Percentiles rank a stretch among this genome's conserved stretches.
phyloP scores from a whole-genome alignment of 2,329 filamentous ascomycete species.

The Cladosporium velox region DNA sequence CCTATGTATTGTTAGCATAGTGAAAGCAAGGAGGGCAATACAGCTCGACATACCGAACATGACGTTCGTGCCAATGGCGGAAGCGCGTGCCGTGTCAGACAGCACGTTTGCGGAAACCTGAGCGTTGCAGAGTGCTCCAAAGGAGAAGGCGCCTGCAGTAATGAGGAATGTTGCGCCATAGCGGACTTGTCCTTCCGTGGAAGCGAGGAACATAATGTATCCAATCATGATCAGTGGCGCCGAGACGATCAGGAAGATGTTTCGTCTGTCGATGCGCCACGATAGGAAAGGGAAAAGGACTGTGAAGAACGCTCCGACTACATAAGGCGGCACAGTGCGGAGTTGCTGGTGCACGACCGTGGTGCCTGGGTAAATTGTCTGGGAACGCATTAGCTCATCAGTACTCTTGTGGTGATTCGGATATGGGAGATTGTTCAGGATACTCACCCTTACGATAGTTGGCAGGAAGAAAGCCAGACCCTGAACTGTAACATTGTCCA shows the following conservation, averaged over 20 bases:
- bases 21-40: not conserved
- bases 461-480: constrained; percentile 70
- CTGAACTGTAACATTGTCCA: constrained; percentile 71
- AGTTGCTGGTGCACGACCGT: constrained; percentile 66
- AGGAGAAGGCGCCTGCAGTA: constrained; percentile 62
- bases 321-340: constrained; percentile 69
- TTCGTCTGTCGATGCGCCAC: constrained; percentile 61
- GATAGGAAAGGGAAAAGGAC: constrained; percentile 62
- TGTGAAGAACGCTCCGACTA: constrained; percentile 68
- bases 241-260: constrained; percentile 58
- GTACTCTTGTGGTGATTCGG: not conserved
- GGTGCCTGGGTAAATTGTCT: constrained; percentile 61
- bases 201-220: constrained; percentile 70
- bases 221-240: constrained; percentile 68
- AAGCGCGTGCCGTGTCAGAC: constrained; percentile 67
- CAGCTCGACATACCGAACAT: constrained; percentile 55
- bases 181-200: constrained; percentile 52
- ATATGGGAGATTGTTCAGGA: not conserved
- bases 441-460: constrained; percentile 59
- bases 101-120: constrained; percentile 71
- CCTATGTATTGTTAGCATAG: constrained; percentile 42
- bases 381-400: not conserved
- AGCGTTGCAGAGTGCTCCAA: constrained; percentile 66
- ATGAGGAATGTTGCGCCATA: constrained; percentile 74
- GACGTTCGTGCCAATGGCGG: constrained; percentile 67